Conservation (phyloP, 257 asterid species). For the Fraxinus pennsylvanica region DNA sequence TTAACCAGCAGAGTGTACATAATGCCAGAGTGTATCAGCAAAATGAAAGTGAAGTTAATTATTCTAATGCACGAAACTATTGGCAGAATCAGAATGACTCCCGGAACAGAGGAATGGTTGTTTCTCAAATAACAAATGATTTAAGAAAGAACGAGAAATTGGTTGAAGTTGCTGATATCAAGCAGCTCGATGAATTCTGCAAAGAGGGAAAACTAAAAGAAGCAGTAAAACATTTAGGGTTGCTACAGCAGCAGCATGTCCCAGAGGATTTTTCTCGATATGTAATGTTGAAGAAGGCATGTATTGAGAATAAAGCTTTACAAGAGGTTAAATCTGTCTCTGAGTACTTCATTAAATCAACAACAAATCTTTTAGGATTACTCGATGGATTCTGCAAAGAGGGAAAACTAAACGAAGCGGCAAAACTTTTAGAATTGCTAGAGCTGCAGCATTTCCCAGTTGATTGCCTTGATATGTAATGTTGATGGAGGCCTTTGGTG, state of each 20-base stretch:
- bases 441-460: constrained; percentile 46
- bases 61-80: constrained; percentile 29
- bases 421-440: constrained; percentile 47
- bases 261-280: constrained; percentile 57
- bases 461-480: constrained; percentile 55
- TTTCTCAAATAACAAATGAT: constrained; percentile 25
- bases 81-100: constrained; percentile 27
- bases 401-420: constrained; percentile 61
- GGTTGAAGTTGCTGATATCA: constrained; percentile 30
- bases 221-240: constrained; percentile 53
- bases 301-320: constrained; percentile 64
- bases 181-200: constrained; percentile 49
- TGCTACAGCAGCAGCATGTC: constrained; percentile 45
- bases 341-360: constrained; percentile 51
- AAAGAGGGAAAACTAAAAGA: constrained; percentile 58
- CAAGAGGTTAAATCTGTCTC: constrained; percentile 63
- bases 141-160: constrained; percentile 23
- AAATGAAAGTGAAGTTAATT: constrained; percentile 19
- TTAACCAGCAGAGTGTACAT: not conserved
- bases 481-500: constrained; percentile 64
- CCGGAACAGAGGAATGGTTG: constrained; percentile 26
- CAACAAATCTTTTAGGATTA: constrained; percentile 23
- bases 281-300: constrained; percentile 50
- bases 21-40: constrained; percentile 29
- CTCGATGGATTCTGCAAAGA: constrained; percentile 56